phyloP scores from a whole-genome alignment of 148 eudicot species.

The Beta vulgaris region DNA sequence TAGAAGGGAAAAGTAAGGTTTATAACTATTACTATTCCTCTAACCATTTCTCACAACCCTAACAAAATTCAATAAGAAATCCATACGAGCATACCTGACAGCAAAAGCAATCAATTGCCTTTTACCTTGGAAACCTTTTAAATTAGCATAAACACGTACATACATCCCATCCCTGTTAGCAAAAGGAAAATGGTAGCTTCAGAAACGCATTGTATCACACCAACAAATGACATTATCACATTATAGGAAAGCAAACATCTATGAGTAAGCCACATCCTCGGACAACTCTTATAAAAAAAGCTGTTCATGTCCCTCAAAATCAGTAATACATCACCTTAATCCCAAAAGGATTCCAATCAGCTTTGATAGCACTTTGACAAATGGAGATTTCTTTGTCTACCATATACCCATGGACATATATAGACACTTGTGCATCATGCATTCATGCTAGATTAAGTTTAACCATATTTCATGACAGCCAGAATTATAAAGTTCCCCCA shows the following conservation, averaged over 20 bases:
- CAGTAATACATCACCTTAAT: background rate
- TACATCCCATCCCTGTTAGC: conserved; percentile 68
- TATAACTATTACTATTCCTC: too few relatives aligned
- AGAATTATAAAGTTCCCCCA: background rate
- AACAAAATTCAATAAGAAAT: conserved; percentile 2
- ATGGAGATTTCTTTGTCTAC: background rate
- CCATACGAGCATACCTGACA: conserved; percentile 53
- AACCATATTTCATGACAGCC: background rate
- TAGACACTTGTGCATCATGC: background rate
- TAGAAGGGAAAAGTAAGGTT: too few relatives aligned
- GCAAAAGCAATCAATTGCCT: conserved; percentile 59
- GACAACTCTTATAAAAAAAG: background rate
- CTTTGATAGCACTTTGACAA: background rate
- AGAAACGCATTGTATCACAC: background rate
- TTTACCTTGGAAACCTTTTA: conserved; percentile 85
- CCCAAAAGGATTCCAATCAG: background rate
- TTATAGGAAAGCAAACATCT: background rate
- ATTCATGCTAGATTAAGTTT: too few relatives aligned
- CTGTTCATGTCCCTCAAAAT: background rate
- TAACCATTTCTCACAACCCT: too few relatives aligned
- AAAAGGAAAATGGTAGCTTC: conserved; percentile 17
- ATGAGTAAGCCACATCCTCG: background rate
- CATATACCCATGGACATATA: background rate
- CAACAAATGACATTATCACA: background rate
- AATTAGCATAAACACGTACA: conserved; percentile 72